A percentile compares a stretch with the other conserved stretches of the same genome.
phyloP scores from a whole-genome alignment of 1,284 basidiomycete genomes.

The Trichosporon faecale region DNA sequence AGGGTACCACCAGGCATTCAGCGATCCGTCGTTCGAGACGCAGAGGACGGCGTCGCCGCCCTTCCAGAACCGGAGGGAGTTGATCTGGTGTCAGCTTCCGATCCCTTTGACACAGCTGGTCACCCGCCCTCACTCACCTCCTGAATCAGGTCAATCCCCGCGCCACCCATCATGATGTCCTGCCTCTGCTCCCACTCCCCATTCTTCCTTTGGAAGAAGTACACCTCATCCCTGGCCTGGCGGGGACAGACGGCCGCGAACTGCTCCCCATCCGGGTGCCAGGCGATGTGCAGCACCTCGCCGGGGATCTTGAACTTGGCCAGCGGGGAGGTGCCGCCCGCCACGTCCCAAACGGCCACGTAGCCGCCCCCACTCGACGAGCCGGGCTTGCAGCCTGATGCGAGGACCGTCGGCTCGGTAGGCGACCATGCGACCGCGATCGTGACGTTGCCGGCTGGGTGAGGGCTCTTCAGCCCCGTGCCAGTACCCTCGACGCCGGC shows the following conservation, averaged over 20 bases:
- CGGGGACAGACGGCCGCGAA: conserved; percentile 43
- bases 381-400: conserved; percentile 41
- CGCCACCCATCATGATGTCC: conserved; percentile 39
- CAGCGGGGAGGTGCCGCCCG: conserved; percentile 20
- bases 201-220: conserved; percentile 33
- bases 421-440: conserved; percentile 42
- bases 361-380: conserved; percentile 20
- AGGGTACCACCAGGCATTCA: conserved; percentile 45
- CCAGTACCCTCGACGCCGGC: conserved; percentile 12
- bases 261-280: conserved; percentile 42
- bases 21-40: conserved; percentile 45
- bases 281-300: conserved; percentile 43
- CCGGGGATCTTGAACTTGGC: conserved; percentile 37
- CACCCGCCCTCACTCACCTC: conserved; percentile 44
- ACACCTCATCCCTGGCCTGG: conserved; percentile 36
- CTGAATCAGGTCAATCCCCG: conserved; percentile 32
- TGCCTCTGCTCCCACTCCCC: conserved; percentile 36
- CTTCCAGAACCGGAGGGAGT: conserved; percentile 40
- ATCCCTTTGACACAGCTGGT: not conserved
- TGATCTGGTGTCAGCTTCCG: conserved; percentile 36
- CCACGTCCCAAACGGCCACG: conserved; percentile 43
- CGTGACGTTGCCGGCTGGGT: conserved; percentile 37
- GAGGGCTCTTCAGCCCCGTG: conserved; percentile 26
- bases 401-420: conserved; percentile 35
- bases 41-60: conserved; percentile 38